Conservation (phyloP, 495 filamentous ascomycete genomes). For the Cryomyces minteri region DNA sequence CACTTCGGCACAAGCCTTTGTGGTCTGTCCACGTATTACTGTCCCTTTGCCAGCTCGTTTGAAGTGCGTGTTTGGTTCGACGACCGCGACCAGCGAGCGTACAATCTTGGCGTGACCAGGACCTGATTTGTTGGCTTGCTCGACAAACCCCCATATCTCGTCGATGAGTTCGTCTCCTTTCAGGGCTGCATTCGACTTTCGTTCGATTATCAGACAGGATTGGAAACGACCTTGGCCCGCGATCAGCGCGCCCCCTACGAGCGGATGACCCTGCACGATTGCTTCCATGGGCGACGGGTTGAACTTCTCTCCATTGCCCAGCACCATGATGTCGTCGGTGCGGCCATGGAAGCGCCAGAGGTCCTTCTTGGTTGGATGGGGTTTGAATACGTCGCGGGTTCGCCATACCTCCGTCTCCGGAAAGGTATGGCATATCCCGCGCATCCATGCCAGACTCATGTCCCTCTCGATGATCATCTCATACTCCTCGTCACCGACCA, state of each 20-base stretch:
- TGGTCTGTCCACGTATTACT: constrained; percentile 19
- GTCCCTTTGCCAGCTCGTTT: constrained; percentile 28
- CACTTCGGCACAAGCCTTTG: constrained; percentile 16
- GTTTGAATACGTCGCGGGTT: constrained; percentile 7
- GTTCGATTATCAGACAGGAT: constrained; percentile 34
- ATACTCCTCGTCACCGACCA: neutral
- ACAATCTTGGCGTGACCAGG: constrained; percentile 26
- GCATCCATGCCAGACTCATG: neutral
- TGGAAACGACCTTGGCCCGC: constrained; percentile 32
- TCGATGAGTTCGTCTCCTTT: constrained; percentile 10
- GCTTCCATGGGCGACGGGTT: constrained; percentile 24
- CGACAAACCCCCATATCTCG: constrained; percentile 26
- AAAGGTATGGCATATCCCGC: constrained; percentile 2
- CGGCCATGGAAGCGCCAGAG: neutral
- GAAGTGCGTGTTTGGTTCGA: constrained; percentile 18
- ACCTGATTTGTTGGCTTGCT: constrained; percentile 25
- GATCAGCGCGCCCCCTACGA: constrained; percentile 28
- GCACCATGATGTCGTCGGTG: constrained; percentile 1
- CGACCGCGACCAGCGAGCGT: constrained; percentile 23
- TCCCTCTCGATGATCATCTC: neutral
- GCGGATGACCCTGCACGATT: constrained; percentile 17
- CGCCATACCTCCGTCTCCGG: constrained; percentile 3
- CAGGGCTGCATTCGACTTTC: constrained; percentile 1
- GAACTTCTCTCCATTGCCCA: constrained; percentile 6
- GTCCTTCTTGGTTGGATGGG: neutral